Conservation (phyloP, 2,329 filamentous ascomycete genomes). For the Pseudogymnoascus sp. region DNA sequence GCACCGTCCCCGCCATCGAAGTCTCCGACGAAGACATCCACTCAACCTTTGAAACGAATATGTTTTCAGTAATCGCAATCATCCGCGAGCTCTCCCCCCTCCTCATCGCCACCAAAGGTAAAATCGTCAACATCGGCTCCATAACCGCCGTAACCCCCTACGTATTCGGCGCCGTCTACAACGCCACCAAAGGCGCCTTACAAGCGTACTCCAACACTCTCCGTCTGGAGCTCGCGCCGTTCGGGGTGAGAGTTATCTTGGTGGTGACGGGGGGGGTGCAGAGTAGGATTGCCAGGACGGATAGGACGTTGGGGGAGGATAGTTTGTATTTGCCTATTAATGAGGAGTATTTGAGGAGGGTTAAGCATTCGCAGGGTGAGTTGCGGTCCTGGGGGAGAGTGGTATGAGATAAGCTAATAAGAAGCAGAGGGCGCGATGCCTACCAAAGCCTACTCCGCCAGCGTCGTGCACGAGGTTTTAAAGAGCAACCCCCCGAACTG, state of each 20-base stretch:
- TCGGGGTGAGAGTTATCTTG: conserved; percentile 10
- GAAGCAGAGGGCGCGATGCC: conserved; percentile 6
- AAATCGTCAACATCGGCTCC: conserved; percentile 34
- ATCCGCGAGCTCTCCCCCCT: conserved; percentile 33
- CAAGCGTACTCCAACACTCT: conserved; percentile 31
- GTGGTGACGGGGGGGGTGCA: conserved; percentile 11
- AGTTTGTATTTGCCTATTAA: conserved; percentile 10
- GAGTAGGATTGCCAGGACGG: conserved; percentile 7
- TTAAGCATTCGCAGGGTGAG: not conserved
- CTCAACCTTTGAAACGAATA: conserved; percentile 31
- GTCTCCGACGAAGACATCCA: conserved; percentile 11
- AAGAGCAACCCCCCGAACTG: conserved; percentile 15
- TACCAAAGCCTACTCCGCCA: conserved; percentile 17
- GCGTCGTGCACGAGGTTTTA: conserved; percentile 17
- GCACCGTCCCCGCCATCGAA: conserved; percentile 17
- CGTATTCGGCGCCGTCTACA: conserved; percentile 33
- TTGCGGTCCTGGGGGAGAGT: not conserved
- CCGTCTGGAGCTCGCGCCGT: conserved; percentile 30
- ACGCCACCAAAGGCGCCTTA: conserved; percentile 35
- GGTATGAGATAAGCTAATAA: not conserved
- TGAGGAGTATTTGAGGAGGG: not conserved
- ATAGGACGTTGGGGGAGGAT: conserved; percentile 2
- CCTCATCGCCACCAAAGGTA: conserved; percentile 28
- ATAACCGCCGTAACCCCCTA: conserved; percentile 25
- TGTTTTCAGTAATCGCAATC: conserved; percentile 32